Conservation (phyloP, 2,329 filamentous ascomycete genomes). For the Rugonectria rugulosa region DNA sequence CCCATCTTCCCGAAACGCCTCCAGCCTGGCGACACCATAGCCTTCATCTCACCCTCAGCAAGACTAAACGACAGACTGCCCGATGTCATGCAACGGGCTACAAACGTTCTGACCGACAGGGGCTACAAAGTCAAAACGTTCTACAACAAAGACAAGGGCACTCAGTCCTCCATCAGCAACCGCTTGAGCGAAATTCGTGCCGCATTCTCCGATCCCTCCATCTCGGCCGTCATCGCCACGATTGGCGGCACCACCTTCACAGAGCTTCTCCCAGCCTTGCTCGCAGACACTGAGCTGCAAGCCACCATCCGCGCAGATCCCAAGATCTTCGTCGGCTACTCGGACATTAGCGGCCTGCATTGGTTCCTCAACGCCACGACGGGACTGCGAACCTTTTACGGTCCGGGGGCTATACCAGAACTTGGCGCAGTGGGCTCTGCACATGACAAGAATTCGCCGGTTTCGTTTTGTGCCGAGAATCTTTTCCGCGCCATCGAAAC, state of each 20-base stretch:
- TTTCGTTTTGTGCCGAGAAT: conserved; percentile 42
- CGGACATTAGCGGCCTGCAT: conserved; percentile 52
- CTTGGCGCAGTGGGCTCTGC: conserved; percentile 42
- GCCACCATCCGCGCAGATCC: conserved; percentile 44
- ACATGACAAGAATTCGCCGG: conserved; percentile 36
- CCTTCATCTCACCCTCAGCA: conserved; percentile 49
- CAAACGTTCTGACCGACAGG: conserved; percentile 36
- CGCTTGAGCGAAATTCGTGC: conserved; percentile 48
- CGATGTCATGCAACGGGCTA: conserved; percentile 41
- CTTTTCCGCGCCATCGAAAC: conserved; percentile 43
- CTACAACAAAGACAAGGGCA: conserved; percentile 40
- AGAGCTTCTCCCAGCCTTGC: conserved; percentile 48
- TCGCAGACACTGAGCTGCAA: conserved; percentile 47
- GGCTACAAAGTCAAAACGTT: conserved; percentile 47
- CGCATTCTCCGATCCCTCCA: conserved; percentile 46
- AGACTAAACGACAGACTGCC: conserved; percentile 45
- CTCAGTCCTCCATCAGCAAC: conserved; percentile 45
- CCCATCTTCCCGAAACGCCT: conserved; percentile 39
- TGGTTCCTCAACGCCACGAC: conserved; percentile 49
- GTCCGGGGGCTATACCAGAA: conserved; percentile 49
- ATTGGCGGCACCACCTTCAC: conserved; percentile 49
- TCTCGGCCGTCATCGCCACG: conserved; percentile 50
- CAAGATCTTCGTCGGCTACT: conserved; percentile 53
- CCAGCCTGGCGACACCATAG: conserved; percentile 47
- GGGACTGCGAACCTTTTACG: conserved; percentile 54